Conservation (phyloP, 192 early-diverging fungal species). For the Backusella mclennaniae region DNA sequence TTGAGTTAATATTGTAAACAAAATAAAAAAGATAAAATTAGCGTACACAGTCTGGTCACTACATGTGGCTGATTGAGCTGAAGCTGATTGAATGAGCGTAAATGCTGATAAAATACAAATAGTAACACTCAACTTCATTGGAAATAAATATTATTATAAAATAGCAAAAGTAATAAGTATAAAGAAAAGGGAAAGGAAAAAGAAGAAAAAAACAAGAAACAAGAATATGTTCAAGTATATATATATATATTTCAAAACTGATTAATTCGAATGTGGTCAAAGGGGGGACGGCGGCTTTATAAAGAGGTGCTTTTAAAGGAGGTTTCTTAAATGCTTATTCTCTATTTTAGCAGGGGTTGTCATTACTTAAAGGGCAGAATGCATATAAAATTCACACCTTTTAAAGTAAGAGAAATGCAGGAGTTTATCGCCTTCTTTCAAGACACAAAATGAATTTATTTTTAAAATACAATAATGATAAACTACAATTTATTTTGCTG, state of each 20-base stretch:
- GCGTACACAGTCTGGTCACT: constrained; percentile 27
- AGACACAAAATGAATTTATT: neutral
- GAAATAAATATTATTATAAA: neutral
- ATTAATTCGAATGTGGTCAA: neutral
- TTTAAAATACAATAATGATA: constrained; percentile 2
- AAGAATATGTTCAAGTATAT: too few species aligned
- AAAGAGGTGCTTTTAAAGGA: neutral
- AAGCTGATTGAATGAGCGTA: neutral
- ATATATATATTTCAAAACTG: neutral
- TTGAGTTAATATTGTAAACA: neutral
- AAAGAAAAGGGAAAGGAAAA: constrained; percentile 4
- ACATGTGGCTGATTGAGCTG: constrained; percentile 15
- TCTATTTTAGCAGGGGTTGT: neutral
- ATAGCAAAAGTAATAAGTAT: neutral
- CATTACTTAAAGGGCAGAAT: neutral
- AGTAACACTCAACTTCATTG: constrained; percentile 1
- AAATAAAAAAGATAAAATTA: neutral
- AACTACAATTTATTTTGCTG: constrained; percentile 1
- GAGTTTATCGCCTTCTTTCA: neutral
- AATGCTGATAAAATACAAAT: neutral
- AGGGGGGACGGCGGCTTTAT: neutral
- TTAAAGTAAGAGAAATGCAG: neutral
- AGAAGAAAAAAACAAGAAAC: neutral
- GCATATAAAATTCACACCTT: neutral
- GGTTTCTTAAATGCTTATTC: neutral